A percentile compares a stretch with the other conserved stretches of the same genome.
phyloP scores from a whole-genome alignment of 495 filamentous ascomycete genomes.

The Hypoxylon cercidicola region DNA sequence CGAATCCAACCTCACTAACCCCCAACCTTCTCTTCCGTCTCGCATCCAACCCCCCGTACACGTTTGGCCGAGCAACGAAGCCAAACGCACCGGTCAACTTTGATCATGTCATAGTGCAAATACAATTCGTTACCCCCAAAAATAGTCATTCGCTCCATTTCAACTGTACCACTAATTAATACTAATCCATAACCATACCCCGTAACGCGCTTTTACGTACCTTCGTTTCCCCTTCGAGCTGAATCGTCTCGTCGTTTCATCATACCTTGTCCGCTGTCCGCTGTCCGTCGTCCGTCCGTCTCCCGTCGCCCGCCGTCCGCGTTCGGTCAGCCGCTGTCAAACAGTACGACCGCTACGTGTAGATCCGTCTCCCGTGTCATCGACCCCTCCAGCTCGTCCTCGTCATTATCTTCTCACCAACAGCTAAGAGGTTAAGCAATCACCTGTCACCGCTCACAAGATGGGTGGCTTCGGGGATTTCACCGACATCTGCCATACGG shows the following conservation, averaged over 20 bases:
- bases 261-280: slow-evolving; percentile 2
- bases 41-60: slow-evolving; percentile 6
- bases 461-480: slow-evolving; percentile 93
- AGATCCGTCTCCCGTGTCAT: not conserved
- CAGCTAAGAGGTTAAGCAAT: not conserved
- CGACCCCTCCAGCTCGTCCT: not conserved
- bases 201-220: slow-evolving; percentile 9
- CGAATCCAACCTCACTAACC: slow-evolving; percentile 9
- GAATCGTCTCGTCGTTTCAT: too few species aligned
- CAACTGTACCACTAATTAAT: slow-evolving; percentile 31
- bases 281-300: slow-evolving; percentile 6
- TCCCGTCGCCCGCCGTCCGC: not conserved
- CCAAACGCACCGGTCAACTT: slow-evolving; percentile 12
- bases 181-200: slow-evolving; percentile 24
- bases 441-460: slow-evolving; percentile 26
- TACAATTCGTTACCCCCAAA: slow-evolving; percentile 7
- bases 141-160: slow-evolving; percentile 37
- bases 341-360: not conserved
- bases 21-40: not conserved
- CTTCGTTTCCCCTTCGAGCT: slow-evolving; percentile 13
- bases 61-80: slow-evolving; percentile 41
- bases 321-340: too few species aligned
- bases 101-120: slow-evolving; percentile 32
- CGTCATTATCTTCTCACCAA: not conserved
- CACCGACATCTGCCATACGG: slow-evolving; percentile 83